Percentiles rank a stretch among this genome's conserved stretches.
These are phyloP conservation scores for Cymodocea nodosa DNA, from an alignment of 116 monocot genomes.

Conservation along the genomic window DNA sequence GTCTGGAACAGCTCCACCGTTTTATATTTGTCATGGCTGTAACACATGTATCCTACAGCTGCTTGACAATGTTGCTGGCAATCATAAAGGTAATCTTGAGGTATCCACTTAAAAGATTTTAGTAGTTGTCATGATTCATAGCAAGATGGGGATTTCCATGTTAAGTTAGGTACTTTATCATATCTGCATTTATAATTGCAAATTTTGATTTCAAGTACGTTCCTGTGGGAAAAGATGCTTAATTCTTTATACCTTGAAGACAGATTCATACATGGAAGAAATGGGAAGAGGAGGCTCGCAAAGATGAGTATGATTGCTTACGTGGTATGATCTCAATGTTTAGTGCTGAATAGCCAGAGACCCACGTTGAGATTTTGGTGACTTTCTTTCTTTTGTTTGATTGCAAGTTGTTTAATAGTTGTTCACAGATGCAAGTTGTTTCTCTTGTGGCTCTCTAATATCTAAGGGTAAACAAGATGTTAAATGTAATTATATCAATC, in stretches of 20 bases:
- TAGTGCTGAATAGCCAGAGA: no score
- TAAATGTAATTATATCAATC: no score
- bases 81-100: slow-evolving; percentile 58
- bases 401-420: no score
- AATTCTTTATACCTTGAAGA: slow-evolving; percentile 2
- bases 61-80: slow-evolving; percentile 89
- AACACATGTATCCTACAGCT: slow-evolving; percentile 91
- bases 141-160: background rate
- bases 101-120: background rate
- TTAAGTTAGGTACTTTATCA: background rate
- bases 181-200: no score
- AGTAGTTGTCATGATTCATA: background rate
- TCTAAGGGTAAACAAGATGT: no score
- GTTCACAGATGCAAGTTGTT: no score
- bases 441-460: no score
- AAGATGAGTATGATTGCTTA: slow-evolving; percentile 24
- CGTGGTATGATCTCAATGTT: slow-evolving; percentile 5
- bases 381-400: no score
- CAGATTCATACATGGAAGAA: slow-evolving; percentile 95
- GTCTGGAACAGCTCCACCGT: slow-evolving; percentile 91
- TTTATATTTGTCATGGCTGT: slow-evolving; percentile 99
- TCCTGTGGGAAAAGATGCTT: background rate
- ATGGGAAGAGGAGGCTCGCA: slow-evolving; percentile 93
- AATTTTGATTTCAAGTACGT: background rate
- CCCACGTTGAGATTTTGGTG: no score